These are phyloP conservation scores for Colletotrichum endophyticum DNA, from an alignment of 2,329 filamentous ascomycete genomes.

Conservation along the genomic window DNA sequence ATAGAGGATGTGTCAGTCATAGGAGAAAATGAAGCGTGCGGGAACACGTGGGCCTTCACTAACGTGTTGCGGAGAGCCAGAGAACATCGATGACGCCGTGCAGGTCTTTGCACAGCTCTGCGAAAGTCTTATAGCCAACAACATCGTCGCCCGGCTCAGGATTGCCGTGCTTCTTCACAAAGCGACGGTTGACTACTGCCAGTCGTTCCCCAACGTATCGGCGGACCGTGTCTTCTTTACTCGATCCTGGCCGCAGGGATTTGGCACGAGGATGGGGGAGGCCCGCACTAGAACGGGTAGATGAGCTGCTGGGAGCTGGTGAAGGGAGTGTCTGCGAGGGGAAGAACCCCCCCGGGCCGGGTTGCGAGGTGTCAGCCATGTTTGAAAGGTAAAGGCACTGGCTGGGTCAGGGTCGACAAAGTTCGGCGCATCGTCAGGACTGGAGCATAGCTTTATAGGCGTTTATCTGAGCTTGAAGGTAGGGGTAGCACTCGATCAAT, in stretches of 20 bases:
- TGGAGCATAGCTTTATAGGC: neutral
- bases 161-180: constrained; percentile 62
- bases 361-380: constrained; percentile 28
- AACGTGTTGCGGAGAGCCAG: constrained; percentile 88
- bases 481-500: neutral
- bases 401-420: neutral
- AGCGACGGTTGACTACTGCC: constrained; percentile 60
- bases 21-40: neutral
- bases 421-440: constrained; percentile 9
- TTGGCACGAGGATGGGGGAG: constrained; percentile 62
- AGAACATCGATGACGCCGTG: constrained; percentile 78
- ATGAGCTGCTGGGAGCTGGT: constrained; percentile 57
- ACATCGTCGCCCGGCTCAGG: constrained; percentile 51
- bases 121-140: constrained; percentile 64
- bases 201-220: constrained; percentile 61
- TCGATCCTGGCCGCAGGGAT: constrained; percentile 59
- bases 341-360: constrained; percentile 57
- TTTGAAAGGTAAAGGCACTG: neutral
- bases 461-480: neutral
- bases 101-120: constrained; percentile 75
- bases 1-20: neutral
- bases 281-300: constrained; percentile 36
- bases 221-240: constrained; percentile 64
- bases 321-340: constrained; percentile 52
- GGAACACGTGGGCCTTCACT: constrained; percentile 35